Percentiles rank a stretch among this genome's conserved stretches.
These are phyloP conservation scores for Hypoxylon cercidicola DNA, from an alignment of 495 filamentous ascomycete species.

Conservation along the genomic window DNA sequence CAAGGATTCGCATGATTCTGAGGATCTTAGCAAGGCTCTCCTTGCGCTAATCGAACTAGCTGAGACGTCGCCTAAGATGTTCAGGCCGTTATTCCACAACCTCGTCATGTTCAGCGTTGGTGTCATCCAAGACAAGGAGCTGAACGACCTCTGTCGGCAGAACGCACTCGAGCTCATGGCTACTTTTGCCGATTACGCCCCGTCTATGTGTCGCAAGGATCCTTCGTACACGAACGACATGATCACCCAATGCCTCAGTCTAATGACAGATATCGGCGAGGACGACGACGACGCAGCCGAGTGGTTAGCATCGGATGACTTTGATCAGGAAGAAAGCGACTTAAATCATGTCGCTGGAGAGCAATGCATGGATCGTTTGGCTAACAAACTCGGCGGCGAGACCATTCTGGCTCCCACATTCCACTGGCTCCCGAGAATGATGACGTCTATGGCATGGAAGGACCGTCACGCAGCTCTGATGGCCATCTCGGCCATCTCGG, in stretches of 20 bases:
- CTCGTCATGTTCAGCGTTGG: conserved; percentile 91
- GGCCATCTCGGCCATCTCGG: conserved; percentile 99
- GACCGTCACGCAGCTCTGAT: conserved; percentile 98
- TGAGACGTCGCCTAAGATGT: conserved; percentile 93
- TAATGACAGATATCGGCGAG: conserved; percentile 98
- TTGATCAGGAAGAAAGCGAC: conserved; percentile 96
- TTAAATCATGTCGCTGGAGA: conserved; percentile 98
- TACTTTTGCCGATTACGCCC: conserved; percentile 95
- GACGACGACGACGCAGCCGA: conserved; percentile 96
- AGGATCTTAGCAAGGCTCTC: conserved; percentile 87
- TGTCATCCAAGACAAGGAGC: conserved; percentile 94
- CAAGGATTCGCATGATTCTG: conserved; percentile 87
- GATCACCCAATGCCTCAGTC: conserved; percentile 97
- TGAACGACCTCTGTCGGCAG: conserved; percentile 88
- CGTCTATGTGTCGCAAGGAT: conserved; percentile 94
- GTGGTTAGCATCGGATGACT: conserved; percentile 94
- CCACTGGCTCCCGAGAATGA: conserved; percentile 96
- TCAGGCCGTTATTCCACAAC: conserved; percentile 88
- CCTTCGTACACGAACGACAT: conserved; percentile 89
- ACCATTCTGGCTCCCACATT: conserved; percentile 93
- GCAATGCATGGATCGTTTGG: conserved; percentile 97
- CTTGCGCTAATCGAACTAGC: conserved; percentile 92
- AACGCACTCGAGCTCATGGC: conserved; percentile 97
- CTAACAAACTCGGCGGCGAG: conserved; percentile 93
- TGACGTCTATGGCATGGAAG: conserved; percentile 92